Base-by-base conservation (phyloP, 2,329 filamentous ascomycete species). In the Beauveria sp. region DNA sequence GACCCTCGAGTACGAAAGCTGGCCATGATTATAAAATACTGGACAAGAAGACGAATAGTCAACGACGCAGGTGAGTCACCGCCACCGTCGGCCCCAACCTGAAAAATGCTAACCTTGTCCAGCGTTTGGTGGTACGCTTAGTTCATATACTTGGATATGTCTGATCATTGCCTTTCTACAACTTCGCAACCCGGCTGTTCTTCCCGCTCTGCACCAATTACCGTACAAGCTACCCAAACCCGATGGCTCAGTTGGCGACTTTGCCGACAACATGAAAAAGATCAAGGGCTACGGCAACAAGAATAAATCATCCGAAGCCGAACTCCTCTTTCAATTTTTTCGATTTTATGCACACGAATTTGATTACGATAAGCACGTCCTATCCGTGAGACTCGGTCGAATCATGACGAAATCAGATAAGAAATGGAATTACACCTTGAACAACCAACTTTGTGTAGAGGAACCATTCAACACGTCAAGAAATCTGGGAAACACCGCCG, bases 71-170 rank as follows among this genome's bases (percentile, higher is more conserved):
- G 93, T 96, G 80, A 79, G 88, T 77, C 26, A n/a, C 45, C 45
- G 51, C 43, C 3, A 16, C 20, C 18, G 14, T 30, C n/a, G 14
- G 7, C 3, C 14, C 5, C 9, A 38, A 43, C 18, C 4, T 24
- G 18, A 12, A 51, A 14, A 57, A 28, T 24, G 47, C 70, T 71
- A 62, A 72, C 64, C 58, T 46, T 42, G 16, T 46, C 40, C 71
- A 96, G 95, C 90, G 62, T 91, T 92, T 71, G 93, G 95, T 65
- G 93, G 91, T 62, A 99, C 95, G 7, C 81, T 99, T 63, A 98
- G 93, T 74, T 99, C 95, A 20, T 99, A 99, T 72, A 97, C 95
- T 24, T 99, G 95, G 95, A 98, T 98, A 72, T 99, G 95, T 75
- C 86, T 99, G 81, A 96, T 98, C 67, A 89, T 99, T 71, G 96